These are phyloP conservation scores for Lodderomyces pseudojiufengensis DNA, from an alignment of 1,139 yeast genomes.

Conservation along the genomic window DNA sequence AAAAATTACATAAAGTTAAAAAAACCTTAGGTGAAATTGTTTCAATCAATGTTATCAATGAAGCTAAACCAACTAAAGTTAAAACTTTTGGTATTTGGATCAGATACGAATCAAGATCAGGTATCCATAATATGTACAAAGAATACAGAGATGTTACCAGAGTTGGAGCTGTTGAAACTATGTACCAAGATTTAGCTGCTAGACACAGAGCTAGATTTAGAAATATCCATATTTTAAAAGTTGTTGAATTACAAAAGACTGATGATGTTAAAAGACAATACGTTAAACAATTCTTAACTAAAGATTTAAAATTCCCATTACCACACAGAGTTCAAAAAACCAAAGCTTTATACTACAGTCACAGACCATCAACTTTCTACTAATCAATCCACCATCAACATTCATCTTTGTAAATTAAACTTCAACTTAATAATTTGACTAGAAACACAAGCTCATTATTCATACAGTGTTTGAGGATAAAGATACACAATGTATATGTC, in stretches of 20 bases:
- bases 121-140: conserved; percentile 99
- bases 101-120: conserved; percentile 99
- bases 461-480: too few species aligned
- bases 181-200: conserved; percentile 99
- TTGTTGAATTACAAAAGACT: conserved; percentile 96
- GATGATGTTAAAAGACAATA: conserved; percentile 99
- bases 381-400: too few species aligned
- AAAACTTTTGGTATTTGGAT: conserved; percentile 99
- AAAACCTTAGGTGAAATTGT: conserved; percentile 99
- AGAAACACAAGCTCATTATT: too few species aligned
- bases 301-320: conserved; percentile 99
- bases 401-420: not conserved
- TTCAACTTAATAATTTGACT: too few species aligned
- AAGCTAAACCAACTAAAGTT: conserved; percentile 97
- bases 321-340: conserved; percentile 98
- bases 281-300: conserved; percentile 94
- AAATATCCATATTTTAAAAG: conserved; percentile 97
- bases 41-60: conserved; percentile 85
- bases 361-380: conserved; percentile 97
- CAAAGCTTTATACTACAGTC: conserved; percentile 81
- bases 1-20: conserved; percentile 99
- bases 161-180: conserved; percentile 97
- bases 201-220: conserved; percentile 99
- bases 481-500: too few species aligned
- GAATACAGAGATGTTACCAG: conserved; percentile 99